Evolutionary conservation across 257 asterid genomes (phyloP).

Genomic region (Jacaranda mimosifolia): DNA sequence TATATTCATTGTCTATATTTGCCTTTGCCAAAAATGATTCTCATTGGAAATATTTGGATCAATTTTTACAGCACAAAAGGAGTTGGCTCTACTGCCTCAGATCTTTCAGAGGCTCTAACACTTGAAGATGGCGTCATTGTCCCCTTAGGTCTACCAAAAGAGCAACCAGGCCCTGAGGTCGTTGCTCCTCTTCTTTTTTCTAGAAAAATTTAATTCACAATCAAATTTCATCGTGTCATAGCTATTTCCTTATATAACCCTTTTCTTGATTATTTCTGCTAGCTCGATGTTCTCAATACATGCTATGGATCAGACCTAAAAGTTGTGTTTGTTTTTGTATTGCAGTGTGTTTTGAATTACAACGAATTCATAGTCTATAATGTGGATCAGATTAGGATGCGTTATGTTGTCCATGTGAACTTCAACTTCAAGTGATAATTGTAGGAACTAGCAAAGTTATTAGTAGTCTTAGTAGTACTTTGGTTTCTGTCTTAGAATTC

Average conservation of each 20-base stretch:
- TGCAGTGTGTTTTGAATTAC: constrained; percentile 77
- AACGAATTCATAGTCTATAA: constrained; percentile 93
- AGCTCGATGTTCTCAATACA: neutral
- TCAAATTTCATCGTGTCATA: neutral
- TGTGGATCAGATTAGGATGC: constrained; percentile 91
- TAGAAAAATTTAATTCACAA: neutral
- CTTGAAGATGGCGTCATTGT: constrained; percentile 82
- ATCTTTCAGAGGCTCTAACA: constrained; percentile 58
- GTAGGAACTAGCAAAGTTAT: neutral
- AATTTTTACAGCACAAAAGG: constrained; percentile 80
- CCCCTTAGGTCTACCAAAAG: constrained; percentile 79
- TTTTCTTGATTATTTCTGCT: neutral
- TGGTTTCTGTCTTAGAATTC: neutral
- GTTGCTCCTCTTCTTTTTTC: neutral
- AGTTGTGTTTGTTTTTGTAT: constrained; percentile 20
- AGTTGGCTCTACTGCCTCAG: constrained; percentile 81
- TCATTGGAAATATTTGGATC: constrained; percentile 11
- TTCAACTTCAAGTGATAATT: constrained; percentile 59
- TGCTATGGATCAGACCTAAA: neutral
- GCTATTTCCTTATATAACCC: neutral
- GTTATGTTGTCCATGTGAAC: constrained; percentile 81
- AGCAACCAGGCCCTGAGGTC: constrained; percentile 62
- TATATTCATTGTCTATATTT: neutral
- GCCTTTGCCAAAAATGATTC: neutral
- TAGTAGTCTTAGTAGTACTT: neutral